Conservation (phyloP, 768 basidiomycete genomes). For the Mycena latifolia region DNA sequence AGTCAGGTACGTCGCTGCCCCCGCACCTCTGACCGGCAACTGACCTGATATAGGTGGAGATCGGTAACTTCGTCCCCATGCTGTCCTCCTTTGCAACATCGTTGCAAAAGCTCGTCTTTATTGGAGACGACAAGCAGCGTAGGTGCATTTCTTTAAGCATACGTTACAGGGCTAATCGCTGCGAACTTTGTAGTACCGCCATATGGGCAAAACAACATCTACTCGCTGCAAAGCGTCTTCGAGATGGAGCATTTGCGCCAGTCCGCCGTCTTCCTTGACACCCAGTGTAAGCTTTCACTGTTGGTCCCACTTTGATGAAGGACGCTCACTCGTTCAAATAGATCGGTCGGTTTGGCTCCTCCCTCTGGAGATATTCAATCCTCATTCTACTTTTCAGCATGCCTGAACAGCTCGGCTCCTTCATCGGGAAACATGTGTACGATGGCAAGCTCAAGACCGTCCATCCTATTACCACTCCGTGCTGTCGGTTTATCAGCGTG, state of each 20-base stretch:
- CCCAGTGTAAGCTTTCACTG: conserved; percentile 58
- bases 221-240: conserved; percentile 63
- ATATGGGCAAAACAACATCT: conserved; percentile 58
- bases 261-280: conserved; percentile 56
- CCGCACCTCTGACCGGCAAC: neutral
- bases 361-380: conserved; percentile 48
- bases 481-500: conserved; percentile 73
- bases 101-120: conserved; percentile 60
- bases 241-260: conserved; percentile 58
- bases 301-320: conserved; percentile 45
- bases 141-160: conserved; percentile 47
- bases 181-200: conserved; percentile 60
- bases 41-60: conserved; percentile 30
- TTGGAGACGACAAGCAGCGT: conserved; percentile 59
- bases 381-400: conserved; percentile 48
- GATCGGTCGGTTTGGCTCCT: conserved; percentile 26
- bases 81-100: conserved; percentile 47
- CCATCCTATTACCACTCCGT: conserved; percentile 52
- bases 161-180: conserved; percentile 17
- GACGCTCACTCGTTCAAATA: conserved; percentile 67
- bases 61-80: conserved; percentile 59
- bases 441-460: conserved; percentile 58
- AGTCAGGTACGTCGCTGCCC: conserved; percentile 48
- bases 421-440: conserved; percentile 70
- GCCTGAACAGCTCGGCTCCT: conserved; percentile 64